Evolutionary conservation across 345 rosid species (phyloP).

Genomic region (Populus pruinosa): DNA sequence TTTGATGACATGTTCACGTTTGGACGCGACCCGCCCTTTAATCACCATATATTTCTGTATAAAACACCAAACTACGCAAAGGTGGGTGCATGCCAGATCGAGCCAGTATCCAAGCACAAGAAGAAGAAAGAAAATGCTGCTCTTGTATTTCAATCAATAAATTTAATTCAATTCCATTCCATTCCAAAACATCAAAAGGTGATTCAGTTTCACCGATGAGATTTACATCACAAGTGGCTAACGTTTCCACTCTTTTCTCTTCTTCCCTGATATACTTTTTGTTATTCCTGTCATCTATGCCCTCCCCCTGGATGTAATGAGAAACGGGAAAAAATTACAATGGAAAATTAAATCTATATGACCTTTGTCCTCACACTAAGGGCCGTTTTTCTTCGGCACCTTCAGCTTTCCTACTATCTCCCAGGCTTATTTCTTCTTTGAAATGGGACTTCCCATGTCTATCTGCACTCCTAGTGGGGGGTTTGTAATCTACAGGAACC

Average conservation of each 20-base stretch:
- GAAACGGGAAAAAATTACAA: neutral
- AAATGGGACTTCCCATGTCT: slow-evolving; percentile 21
- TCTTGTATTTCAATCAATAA: neutral
- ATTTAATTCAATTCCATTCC: neutral
- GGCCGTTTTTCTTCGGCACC: slow-evolving; percentile 51
- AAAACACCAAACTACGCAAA: neutral
- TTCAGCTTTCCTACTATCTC: slow-evolving; percentile 20
- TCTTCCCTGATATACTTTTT: neutral
- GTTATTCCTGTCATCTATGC: neutral
- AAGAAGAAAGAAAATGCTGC: neutral
- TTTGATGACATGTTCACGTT: neutral
- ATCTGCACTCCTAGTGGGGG: slow-evolving; percentile 20
- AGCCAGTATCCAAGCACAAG: neutral
- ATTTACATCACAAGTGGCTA: slow-evolving; percentile 6
- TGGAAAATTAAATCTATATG: neutral
- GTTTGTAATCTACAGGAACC: slow-evolving; percentile 57
- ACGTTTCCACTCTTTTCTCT: neutral
- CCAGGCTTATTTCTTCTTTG: slow-evolving; percentile 15
- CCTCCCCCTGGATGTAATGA: neutral
- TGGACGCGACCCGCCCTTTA: neutral
- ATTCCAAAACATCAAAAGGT: neutral
- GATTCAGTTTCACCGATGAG: neutral
- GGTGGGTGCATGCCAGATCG: neutral
- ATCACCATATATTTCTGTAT: neutral
- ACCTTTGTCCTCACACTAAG: slow-evolving; percentile 35